Evolutionary conservation across 2,329 filamentous ascomycete species (phyloP), one percentile per base, ranked within the genome.

Genomic region (Pseudocercospora cruenta): DNA sequence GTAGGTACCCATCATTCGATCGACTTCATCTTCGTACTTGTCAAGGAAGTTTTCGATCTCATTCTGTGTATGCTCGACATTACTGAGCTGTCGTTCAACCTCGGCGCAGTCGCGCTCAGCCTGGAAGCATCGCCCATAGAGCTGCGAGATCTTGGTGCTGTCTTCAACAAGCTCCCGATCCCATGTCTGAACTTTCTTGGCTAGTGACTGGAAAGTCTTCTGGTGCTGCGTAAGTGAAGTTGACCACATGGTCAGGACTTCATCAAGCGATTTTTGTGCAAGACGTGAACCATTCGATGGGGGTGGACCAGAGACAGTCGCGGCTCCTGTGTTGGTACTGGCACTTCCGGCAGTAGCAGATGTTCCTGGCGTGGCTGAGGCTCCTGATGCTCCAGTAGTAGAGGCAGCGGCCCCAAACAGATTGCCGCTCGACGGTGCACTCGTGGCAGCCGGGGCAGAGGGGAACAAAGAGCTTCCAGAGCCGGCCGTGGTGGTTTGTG

Each of bases 261-360:
- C 95, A 76, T 99, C 95, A 91, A 99, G 97, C 0, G 94, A 97
- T 82, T 97, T 98, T 80, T 97, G 97, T 84, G 97, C 97, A 43
- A 99, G 84, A 28, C 95, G 90, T 3, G 94, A 95, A 74, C 96
- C 88, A 1, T 84, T 81, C 64, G 93, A 90, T 16, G 95, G 94
- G 2, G 90, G 83, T 1, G 94, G 93, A 0, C 94, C 94, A 36
- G 88, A 84, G 3, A 92, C 96, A 36, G 67, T 69, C 14, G 65
- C 61, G 12, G 61, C 66, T 12, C 39, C 58, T 19, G 60, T 51
- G 9, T 58, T 45, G 28, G 28, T 36, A 33, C n/a, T 24, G 16
- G 28, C 55, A 31, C 55, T 43, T 60, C 57, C 24, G 21, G 49
- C 64, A 51, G 51, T n/a, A 21, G 24, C 54, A 51, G 64, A 31